Evolutionary conservation across 2,329 filamentous ascomycete species (phyloP), one percentile per base, ranked within the genome.

Genomic region (Blastomyces parvus): DNA sequence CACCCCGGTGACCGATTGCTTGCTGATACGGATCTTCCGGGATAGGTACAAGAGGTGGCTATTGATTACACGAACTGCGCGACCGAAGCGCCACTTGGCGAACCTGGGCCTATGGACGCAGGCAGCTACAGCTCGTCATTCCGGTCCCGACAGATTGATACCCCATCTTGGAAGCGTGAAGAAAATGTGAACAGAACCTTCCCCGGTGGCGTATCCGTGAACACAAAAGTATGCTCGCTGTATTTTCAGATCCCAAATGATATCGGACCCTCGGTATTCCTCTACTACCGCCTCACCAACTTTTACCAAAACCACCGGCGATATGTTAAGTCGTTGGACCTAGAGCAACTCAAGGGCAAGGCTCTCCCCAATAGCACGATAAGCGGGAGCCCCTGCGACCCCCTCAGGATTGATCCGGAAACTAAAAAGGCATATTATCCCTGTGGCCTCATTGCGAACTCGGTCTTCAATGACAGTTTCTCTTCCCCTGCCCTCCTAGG

Each of bases 241-340:
- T 82, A 85, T 66, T 96, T 97, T 77, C 80, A 84, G 44, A 86
- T 97, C 9, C 90, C 91, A 1, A 87, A 93, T 70, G 80, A 86
- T 64, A 87, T 99, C 76, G 82, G 83, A 2, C 85, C 91, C 0
- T 91, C 93, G 0, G 89, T 99, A 13, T 84, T 93, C 65, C 86
- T 97, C 76, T 99, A 97, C 80, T 99, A 99, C 77, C 88, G 89
- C 69, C 86, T 99, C 66, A 93, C 91, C 64, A 96, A 97, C 78
- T 99, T 99, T 79, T 97, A 97, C 80, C 94, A 99, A 77, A 99
- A 99, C 74, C 94, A 99, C 74, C 88, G 94, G 68, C 88, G 93
- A 76, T 99, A 99, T 70, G 94, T 97, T 65, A 89, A 91, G 73
- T 96, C 90, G 0, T 88, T 96, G 71, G 88, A 92, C 72, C 83